These are phyloP conservation scores for Phytophthora sojae DNA, from an alignment of 352 stramenopile species.

Conservation along the genomic window DNA sequence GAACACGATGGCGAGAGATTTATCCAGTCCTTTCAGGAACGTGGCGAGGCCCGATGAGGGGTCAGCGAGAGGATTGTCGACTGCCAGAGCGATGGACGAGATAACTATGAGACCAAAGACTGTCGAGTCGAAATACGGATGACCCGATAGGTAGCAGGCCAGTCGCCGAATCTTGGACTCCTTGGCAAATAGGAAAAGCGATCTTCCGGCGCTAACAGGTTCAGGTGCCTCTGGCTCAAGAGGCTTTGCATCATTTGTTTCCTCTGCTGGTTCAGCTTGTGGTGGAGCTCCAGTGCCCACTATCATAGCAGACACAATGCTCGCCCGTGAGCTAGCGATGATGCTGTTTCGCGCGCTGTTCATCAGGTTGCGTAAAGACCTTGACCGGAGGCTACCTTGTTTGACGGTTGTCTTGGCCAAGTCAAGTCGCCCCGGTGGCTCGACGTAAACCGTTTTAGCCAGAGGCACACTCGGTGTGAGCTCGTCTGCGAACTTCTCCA, in stretches of 20 bases:
- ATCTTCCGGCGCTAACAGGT: conserved; percentile 19
- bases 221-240: background rate
- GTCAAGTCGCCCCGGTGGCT: conserved; percentile 13
- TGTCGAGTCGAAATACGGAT: conserved; percentile 81
- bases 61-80: conserved; percentile 88
- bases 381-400: background rate
- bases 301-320: conserved; percentile 21
- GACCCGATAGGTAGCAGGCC: conserved; percentile 59
- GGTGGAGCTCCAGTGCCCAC: conserved; percentile 1
- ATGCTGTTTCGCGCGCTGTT: conserved; percentile 23
- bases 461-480: conserved; percentile 33
- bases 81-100: conserved; percentile 83
- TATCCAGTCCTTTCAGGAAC: conserved; percentile 74
- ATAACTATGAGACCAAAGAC: conserved; percentile 87
- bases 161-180: conserved; percentile 47
- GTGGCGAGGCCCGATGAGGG: conserved; percentile 47
- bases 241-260: conserved; percentile 9
- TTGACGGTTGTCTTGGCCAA: background rate
- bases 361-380: conserved; percentile 23
- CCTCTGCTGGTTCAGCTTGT: conserved; percentile 3
- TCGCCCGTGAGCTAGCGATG: conserved; percentile 19
- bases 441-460: conserved; percentile 32
- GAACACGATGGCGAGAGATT: conserved; percentile 84
- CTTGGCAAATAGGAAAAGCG: conserved; percentile 63
- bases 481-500: conserved; percentile 42